phyloP scores from a whole-genome alignment of 495 filamentous ascomycete genomes.

The Articulospora tetracladia region DNA sequence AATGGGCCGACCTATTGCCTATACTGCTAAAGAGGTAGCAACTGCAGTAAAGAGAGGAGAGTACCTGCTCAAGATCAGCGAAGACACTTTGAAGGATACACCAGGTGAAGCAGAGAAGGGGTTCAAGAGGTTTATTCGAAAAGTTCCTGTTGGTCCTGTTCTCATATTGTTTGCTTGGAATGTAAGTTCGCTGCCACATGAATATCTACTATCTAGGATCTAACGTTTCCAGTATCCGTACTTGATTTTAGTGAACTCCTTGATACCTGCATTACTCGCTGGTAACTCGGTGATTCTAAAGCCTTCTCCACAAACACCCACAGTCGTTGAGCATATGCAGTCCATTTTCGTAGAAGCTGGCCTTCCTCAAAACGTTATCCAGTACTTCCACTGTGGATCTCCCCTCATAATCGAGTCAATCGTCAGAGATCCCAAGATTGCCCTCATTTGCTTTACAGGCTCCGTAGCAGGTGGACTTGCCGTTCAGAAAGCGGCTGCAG shows the following conservation, averaged over 20 bases:
- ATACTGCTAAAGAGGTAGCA: slow-evolving; percentile 72
- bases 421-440: slow-evolving; percentile 67
- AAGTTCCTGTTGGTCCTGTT: slow-evolving; percentile 78
- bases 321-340: slow-evolving; percentile 76
- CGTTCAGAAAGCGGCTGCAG: slow-evolving; percentile 78
- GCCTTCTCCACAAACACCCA: slow-evolving; percentile 91
- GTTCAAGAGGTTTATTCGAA: slow-evolving; percentile 84
- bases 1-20: slow-evolving; percentile 90
- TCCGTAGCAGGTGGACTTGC: slow-evolving; percentile 82
- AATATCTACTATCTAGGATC: slow-evolving; percentile 3
- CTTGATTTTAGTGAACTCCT: slow-evolving; percentile 82
- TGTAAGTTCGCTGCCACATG: slow-evolving; percentile 44
- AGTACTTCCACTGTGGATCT: slow-evolving; percentile 86
- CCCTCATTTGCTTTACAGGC: slow-evolving; percentile 86
- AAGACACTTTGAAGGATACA: slow-evolving; percentile 66
- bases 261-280: slow-evolving; percentile 81
- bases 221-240: slow-evolving; percentile 74
- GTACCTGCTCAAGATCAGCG: slow-evolving; percentile 76
- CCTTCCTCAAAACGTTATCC: slow-evolving; percentile 73
- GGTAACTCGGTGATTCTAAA: slow-evolving; percentile 90
- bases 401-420: slow-evolving; percentile 65
- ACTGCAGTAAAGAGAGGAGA: slow-evolving; percentile 79
- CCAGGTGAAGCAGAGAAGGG: slow-evolving; percentile 77
- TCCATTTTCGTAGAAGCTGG: slow-evolving; percentile 74
- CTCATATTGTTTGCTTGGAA: slow-evolving; percentile 95